A percentile compares a stretch with the other conserved stretches of the same genome.
phyloP scores from a whole-genome alignment of 2,329 filamentous ascomycete genomes.

The Chaetomium globosum region DNA sequence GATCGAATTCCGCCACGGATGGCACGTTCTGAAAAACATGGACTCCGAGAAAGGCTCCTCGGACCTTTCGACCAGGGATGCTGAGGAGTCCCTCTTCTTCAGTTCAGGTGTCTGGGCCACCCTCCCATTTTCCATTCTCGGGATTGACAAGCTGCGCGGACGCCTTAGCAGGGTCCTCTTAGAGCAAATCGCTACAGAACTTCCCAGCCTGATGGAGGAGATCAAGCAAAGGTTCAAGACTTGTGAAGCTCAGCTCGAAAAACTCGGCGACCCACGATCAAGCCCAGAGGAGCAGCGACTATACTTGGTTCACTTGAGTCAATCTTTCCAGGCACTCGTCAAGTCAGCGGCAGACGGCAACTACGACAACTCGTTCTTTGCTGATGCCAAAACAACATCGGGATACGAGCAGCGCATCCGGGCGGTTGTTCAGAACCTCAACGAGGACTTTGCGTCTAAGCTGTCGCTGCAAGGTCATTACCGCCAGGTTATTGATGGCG shows the following conservation, averaged over 20 bases:
- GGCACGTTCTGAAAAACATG: slow-evolving; percentile 47
- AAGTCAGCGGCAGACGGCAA: slow-evolving; percentile 38
- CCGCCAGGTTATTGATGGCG: slow-evolving; percentile 12
- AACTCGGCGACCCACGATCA: slow-evolving; percentile 35
- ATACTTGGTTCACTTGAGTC: slow-evolving; percentile 30
- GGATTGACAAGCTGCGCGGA: slow-evolving; percentile 31
- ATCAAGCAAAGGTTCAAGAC: slow-evolving; percentile 37
- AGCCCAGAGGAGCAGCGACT: slow-evolving; percentile 37
- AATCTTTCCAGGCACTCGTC: slow-evolving; percentile 35
- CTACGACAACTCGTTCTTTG: slow-evolving; percentile 40
- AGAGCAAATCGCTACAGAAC: slow-evolving; percentile 40
- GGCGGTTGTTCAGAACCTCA: slow-evolving; percentile 34
- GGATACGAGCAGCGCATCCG: slow-evolving; percentile 34
- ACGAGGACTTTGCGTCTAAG: slow-evolving; percentile 28
- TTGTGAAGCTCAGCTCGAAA: slow-evolving; percentile 35
- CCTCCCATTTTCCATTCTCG: slow-evolving; percentile 31
- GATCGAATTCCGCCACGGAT: slow-evolving; percentile 53
- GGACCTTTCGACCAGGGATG: slow-evolving; percentile 40
- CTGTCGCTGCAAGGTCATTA: slow-evolving; percentile 25
- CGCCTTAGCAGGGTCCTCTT: slow-evolving; percentile 40
- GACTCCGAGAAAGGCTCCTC: slow-evolving; percentile 39
- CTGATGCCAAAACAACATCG: slow-evolving; percentile 20
- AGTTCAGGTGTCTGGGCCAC: slow-evolving; percentile 29
- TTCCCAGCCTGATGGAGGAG: slow-evolving; percentile 40
- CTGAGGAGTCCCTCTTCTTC: slow-evolving; percentile 44